phyloP scores from a whole-genome alignment of 768 basidiomycete genomes.

The Gloeopeniophorella convolvens region DNA sequence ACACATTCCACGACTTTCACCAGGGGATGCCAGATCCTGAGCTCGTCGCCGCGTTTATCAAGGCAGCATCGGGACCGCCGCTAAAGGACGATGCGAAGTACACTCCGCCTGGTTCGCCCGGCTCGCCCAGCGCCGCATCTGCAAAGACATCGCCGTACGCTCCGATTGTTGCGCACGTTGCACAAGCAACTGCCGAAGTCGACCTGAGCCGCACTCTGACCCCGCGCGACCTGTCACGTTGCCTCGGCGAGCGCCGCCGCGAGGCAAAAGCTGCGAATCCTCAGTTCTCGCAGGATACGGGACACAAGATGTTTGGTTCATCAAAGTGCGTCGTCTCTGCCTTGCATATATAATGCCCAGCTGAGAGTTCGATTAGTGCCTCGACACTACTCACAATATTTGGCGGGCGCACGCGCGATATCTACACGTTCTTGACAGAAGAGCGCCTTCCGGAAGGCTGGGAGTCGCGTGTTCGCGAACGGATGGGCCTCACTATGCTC shows the following conservation, averaged over 20 bases:
- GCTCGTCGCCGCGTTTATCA: constrained; percentile 51
- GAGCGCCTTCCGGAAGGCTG: constrained; percentile 68
- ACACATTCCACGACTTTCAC: constrained; percentile 39
- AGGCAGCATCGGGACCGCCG: constrained; percentile 52
- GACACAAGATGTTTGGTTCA: constrained; percentile 59
- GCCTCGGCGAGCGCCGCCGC: constrained; percentile 53
- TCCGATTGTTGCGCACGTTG: constrained; percentile 1
- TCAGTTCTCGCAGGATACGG: constrained; percentile 42
- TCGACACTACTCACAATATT: constrained; percentile 60
- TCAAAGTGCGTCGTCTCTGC: constrained; percentile 63
- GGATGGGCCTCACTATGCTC: constrained; percentile 52
- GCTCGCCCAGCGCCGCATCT: neutral
- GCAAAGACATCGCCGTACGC: constrained; percentile 9
- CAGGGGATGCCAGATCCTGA: constrained; percentile 45
- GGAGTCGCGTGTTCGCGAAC: constrained; percentile 54
- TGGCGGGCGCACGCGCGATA: constrained; percentile 52
- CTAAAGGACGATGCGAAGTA: neutral
- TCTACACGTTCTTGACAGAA: constrained; percentile 52
- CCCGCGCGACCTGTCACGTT: constrained; percentile 48
- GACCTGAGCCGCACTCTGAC: constrained; percentile 37
- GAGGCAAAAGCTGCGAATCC: constrained; percentile 49
- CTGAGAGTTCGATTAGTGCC: constrained; percentile 34
- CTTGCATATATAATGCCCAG: neutral
- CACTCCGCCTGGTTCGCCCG: neutral
- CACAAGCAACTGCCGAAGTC: constrained; percentile 1